Conservation (phyloP, 805 yeast genomes). For the Wickerhamomyces strasburgensis region DNA sequence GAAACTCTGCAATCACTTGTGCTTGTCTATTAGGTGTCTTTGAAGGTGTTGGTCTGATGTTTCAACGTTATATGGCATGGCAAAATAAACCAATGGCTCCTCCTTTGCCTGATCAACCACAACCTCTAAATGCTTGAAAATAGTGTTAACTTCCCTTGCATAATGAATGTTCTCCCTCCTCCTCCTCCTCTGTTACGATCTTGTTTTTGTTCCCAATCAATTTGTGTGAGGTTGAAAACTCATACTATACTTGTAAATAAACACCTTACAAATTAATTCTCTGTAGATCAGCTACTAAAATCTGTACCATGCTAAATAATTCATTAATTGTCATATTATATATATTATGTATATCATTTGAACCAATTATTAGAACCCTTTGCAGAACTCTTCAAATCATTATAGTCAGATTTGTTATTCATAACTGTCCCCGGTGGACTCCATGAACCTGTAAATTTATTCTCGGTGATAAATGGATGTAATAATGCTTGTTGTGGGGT, state of each 20-base stretch:
- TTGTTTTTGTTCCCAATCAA: background rate
- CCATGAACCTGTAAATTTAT: conserved; percentile 50
- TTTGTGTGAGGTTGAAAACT: too few relatives aligned
- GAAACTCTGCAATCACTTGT: conserved; percentile 96
- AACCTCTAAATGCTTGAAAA: conserved; percentile 16
- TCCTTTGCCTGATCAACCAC: conserved; percentile 42
- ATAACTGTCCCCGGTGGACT: conserved; percentile 39
- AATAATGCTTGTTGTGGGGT: conserved; percentile 92
- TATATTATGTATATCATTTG: conserved; percentile 7
- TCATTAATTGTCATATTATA: conserved; percentile 1
- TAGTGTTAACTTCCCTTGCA: background rate
- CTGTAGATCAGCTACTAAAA: too few relatives aligned
- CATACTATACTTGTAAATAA: too few relatives aligned
- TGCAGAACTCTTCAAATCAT: conserved; percentile 9
- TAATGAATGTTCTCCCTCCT: too few relatives aligned
- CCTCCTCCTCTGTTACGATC: background rate
- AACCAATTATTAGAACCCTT: conserved; percentile 17
- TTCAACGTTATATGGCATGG: conserved; percentile 85
- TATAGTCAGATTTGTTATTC: conserved; percentile 1
- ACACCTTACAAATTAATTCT: too few relatives aligned
- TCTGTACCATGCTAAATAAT: background rate
- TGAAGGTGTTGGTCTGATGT: conserved; percentile 97
- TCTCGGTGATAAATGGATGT: conserved; percentile 83
- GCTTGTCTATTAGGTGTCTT: conserved; percentile 94
- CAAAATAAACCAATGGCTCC: conserved; percentile 69